These are phyloP conservation scores for Citrus mangshanensis DNA, from an alignment of 345 rosid genomes.

Conservation along the genomic window DNA sequence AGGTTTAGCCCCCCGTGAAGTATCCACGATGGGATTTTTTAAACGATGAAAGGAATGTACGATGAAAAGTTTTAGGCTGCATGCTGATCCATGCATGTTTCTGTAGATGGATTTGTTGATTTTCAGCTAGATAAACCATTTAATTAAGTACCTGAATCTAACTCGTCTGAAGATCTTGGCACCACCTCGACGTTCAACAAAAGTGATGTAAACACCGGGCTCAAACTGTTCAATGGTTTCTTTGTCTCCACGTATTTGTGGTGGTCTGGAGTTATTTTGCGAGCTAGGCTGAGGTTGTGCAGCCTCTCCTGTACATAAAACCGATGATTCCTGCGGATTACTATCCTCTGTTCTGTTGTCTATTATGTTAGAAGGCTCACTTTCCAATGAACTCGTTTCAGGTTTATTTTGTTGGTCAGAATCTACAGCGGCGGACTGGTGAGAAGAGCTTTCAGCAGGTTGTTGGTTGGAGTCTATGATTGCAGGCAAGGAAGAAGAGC, in stretches of 20 bases:
- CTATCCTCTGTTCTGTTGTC: constrained; percentile 26
- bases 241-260: constrained; percentile 29
- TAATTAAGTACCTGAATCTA: constrained; percentile 70
- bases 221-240: constrained; percentile 84
- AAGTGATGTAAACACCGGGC: constrained; percentile 87
- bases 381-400: constrained; percentile 1
- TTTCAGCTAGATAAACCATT: neutral
- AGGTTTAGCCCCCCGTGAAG: too few relatives aligned
- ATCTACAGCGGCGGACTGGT: constrained; percentile 23
- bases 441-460: constrained; percentile 34
- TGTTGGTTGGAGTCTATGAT: constrained; percentile 16
- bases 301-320: constrained; percentile 22
- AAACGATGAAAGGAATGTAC: too few relatives aligned
- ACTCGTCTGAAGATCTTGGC: constrained; percentile 80
- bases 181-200: constrained; percentile 47
- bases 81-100: neutral
- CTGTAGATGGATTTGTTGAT: neutral
- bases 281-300: constrained; percentile 23
- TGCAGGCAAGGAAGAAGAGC: constrained; percentile 27
- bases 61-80: neutral
- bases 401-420: constrained; percentile 18
- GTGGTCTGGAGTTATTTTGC: constrained; percentile 27
- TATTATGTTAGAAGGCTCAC: constrained; percentile 17
- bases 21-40: too few relatives aligned
- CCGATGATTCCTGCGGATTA: constrained; percentile 17